A percentile compares a stretch with the other conserved stretches of the same genome.
Conservation (phyloP, 495 filamentous ascomycete genomes). For the Aspergillus steynii region DNA sequence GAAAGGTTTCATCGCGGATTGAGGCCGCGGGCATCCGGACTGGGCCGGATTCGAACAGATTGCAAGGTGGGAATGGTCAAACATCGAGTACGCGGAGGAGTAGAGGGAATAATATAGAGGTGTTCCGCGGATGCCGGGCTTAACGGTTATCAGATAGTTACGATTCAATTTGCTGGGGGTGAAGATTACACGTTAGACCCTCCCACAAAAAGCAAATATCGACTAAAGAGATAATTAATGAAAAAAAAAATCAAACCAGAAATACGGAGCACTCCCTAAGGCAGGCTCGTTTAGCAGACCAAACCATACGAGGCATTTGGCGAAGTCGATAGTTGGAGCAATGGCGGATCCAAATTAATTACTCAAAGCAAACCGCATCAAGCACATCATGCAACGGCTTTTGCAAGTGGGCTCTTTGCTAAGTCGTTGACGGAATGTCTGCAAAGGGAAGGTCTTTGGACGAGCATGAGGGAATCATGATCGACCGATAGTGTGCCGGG, state of each 20-base stretch:
- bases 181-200: too few species aligned
- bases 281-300: not conserved
- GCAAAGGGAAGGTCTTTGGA: slow-evolving; percentile 14
- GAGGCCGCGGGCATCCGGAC: not conserved
- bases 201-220: too few species aligned
- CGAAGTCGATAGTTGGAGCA: not conserved
- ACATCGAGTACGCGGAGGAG: too few species aligned
- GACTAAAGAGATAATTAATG: too few species aligned
- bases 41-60: not conserved
- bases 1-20: too few species aligned
- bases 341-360: slow-evolving; percentile 16
- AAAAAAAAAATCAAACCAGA: too few species aligned
- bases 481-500: slow-evolving; percentile 8
- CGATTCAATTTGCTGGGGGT: too few species aligned
- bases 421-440: not conserved
- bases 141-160: not conserved
- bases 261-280: too few species aligned
- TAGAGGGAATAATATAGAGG: not conserved
- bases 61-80: not conserved
- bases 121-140: not conserved
- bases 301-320: slow-evolving; percentile 2
- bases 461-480: slow-evolving; percentile 7
- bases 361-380: not conserved
- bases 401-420: slow-evolving; percentile 7
- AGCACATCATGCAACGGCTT: slow-evolving; percentile 21